Conservation (phyloP, 2,329 filamentous ascomycete genomes). For the Neofusicoccum sp. region DNA sequence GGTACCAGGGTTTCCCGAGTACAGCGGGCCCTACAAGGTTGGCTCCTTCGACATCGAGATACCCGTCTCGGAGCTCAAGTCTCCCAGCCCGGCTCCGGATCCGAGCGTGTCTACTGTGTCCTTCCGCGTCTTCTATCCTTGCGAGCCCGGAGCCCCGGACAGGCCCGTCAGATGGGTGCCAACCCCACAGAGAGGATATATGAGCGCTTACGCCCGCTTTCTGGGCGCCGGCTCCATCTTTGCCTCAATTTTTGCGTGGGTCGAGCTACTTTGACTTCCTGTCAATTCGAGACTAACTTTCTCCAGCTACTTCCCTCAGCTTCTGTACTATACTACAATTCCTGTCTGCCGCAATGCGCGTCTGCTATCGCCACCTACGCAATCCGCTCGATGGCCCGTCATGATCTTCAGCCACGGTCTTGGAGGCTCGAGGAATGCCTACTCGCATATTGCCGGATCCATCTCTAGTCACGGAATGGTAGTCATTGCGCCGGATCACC, state of each 20-base stretch:
- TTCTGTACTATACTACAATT: conserved; percentile 73
- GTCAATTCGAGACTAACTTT: neutral
- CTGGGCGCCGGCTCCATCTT: conserved; percentile 64
- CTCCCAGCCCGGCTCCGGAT: conserved; percentile 56
- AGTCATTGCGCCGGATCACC: conserved; percentile 79
- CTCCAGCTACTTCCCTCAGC: conserved; percentile 65
- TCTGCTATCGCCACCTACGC: conserved; percentile 54
- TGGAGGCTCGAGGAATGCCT: conserved; percentile 78
- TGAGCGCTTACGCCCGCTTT: conserved; percentile 77
- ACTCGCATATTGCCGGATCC: conserved; percentile 79
- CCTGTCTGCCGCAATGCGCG: conserved; percentile 73
- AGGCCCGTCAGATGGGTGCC: conserved; percentile 76
- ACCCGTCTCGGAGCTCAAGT: conserved; percentile 58
- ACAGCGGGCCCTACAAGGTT: conserved; percentile 76
- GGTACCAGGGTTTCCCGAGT: conserved; percentile 71
- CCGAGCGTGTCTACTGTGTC: conserved; percentile 67
- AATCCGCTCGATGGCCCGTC: conserved; percentile 69
- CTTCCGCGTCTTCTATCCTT: conserved; percentile 83
- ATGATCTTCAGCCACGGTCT: conserved; percentile 87
- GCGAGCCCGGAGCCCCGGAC: conserved; percentile 50
- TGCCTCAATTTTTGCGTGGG: conserved; percentile 44
- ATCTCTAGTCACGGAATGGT: conserved; percentile 80
- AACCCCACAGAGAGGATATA: conserved; percentile 71
- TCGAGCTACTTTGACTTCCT: neutral
- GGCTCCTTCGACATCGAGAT: conserved; percentile 82